phyloP scores from a whole-genome alignment of 495 filamentous ascomycete species.

The Talaromyces thailandensis region DNA sequence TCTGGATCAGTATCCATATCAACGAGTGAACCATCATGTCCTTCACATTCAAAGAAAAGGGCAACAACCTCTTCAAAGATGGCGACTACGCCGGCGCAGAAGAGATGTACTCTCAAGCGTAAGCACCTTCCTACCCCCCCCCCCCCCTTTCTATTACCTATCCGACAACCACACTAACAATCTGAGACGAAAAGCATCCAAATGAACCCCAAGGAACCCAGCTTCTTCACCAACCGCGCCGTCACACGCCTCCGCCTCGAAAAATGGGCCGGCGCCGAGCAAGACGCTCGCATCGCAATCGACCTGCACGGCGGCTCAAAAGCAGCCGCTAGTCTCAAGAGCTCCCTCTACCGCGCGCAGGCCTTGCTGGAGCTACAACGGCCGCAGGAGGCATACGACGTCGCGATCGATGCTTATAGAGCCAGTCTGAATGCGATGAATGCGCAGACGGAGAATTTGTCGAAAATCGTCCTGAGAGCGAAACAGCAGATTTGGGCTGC shows the following conservation, averaged over 20 bases:
- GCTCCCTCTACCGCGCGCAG: slow-evolving; percentile 73
- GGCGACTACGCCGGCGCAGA: slow-evolving; percentile 71
- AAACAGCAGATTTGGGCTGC: slow-evolving; percentile 59
- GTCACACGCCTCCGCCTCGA: slow-evolving; percentile 69
- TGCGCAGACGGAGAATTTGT: slow-evolving; percentile 55
- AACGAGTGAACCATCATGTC: slow-evolving; percentile 19
- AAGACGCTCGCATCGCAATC: slow-evolving; percentile 70
- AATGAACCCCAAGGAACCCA: slow-evolving; percentile 38
- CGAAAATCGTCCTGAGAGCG: slow-evolving; percentile 58
- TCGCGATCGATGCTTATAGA: slow-evolving; percentile 65
- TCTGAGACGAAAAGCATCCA: slow-evolving; percentile 28
- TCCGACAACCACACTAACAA: background rate
- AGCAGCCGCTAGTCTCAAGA: slow-evolving; percentile 58
- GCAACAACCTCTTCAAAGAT: slow-evolving; percentile 47
- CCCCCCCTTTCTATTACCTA: background rate
- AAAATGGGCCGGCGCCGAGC: slow-evolving; percentile 64
- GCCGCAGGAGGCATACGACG: slow-evolving; percentile 63
- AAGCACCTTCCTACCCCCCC: slow-evolving; percentile 17
- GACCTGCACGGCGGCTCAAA: slow-evolving; percentile 45
- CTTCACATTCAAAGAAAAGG: slow-evolving; percentile 34
- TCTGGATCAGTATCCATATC: background rate
- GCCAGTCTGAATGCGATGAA: slow-evolving; percentile 53
- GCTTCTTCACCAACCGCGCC: slow-evolving; percentile 75
- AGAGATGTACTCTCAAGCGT: slow-evolving; percentile 79
- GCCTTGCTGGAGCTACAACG: slow-evolving; percentile 68